Evolutionary conservation across 148 eudicot species (phyloP), one percentile per base, ranked within the genome.

Genomic region (Camellia granthamiana): DNA sequence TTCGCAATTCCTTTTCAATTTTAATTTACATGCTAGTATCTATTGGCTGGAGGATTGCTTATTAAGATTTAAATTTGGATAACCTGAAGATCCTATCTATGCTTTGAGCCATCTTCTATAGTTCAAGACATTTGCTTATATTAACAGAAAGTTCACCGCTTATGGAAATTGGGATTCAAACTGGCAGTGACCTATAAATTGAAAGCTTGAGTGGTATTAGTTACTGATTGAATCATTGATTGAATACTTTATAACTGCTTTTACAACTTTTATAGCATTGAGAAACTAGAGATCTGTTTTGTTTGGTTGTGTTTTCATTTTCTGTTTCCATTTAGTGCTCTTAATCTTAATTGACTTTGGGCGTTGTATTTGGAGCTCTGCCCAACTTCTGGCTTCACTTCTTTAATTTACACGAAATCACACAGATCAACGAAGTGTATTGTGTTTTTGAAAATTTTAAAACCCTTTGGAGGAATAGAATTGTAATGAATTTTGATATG

Each of bases 371-470:
- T 9, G 41, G 30, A n/a, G 21, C 4, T 65, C 43, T 65, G 43
- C 6, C 52, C 56, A 71, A 49, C 74, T 71, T 42, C 14, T 41
- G 72, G 69, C 8, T 8, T 65, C 69, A 65, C 69, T 65, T 65
- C 43, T 21, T 65, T 42, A 65, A 65, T 65, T 21, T 44, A 65
- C 3, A n/a, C 21, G 23, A 18, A 10, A 14, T 59, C n/a, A 16
- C 5, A 6, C 47, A 67, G 23, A 67, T 41, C 19, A 67, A 67
- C 42, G 1, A 42, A 67, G 49, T 38, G 15, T 13, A 0, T 18
- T 44, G 5, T 68, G 51, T 69, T 69, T 16, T 12, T 16, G 3
- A 5, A 15, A n/a, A 18, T 6, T 6, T 46, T 69, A 13, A 15
- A 46, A 46, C 15, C 6, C 4, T 69, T 42, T 18, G 5, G 15